Evolutionary conservation across 2,329 filamentous ascomycete species (phyloP).

Genomic region (Lojkania enalia): DNA sequence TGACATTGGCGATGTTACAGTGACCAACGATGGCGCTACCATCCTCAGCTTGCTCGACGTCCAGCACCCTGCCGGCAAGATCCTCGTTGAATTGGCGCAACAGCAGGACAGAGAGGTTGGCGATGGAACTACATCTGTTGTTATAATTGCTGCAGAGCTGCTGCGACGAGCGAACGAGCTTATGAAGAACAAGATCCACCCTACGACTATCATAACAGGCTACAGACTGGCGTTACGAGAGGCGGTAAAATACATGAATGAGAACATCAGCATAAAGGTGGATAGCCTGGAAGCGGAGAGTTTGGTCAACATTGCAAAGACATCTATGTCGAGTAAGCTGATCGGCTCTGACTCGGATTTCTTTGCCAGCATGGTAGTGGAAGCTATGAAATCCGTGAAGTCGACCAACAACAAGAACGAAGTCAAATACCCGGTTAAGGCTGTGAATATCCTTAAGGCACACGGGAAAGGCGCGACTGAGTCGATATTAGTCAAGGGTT

Average conservation of each 20-base stretch:
- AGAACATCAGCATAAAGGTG: conserved; percentile 96
- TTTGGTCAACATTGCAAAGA: conserved; percentile 93
- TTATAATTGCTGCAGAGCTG: conserved; percentile 94
- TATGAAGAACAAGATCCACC: conserved; percentile 99
- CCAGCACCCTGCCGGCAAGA: conserved; percentile 97
- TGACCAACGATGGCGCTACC: conserved; percentile 97
- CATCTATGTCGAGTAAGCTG: conserved; percentile 99
- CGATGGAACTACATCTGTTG: conserved; percentile 96
- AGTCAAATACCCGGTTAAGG: conserved; percentile 96
- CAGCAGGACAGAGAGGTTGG: conserved; percentile 99
- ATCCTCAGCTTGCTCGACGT: conserved; percentile 95
- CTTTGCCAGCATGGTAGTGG: conserved; percentile 96
- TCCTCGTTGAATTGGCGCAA: conserved; percentile 93
- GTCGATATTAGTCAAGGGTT: conserved; percentile 90
- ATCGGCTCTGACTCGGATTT: conserved; percentile 95
- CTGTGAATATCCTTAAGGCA: conserved; percentile 97
- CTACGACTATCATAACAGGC: conserved; percentile 97
- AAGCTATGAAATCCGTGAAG: conserved; percentile 95
- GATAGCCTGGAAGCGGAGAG: conserved; percentile 89
- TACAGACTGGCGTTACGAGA: conserved; percentile 94
- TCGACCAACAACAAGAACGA: conserved; percentile 88
- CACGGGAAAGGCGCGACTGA: conserved; percentile 91
- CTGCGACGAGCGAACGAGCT: conserved; percentile 89
- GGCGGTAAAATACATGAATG: conserved; percentile 98
- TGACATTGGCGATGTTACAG: conserved; percentile 98